Evolutionary conservation across 2,329 filamentous ascomycete species (phyloP).

Genomic region (Colletotrichum lini): DNA sequence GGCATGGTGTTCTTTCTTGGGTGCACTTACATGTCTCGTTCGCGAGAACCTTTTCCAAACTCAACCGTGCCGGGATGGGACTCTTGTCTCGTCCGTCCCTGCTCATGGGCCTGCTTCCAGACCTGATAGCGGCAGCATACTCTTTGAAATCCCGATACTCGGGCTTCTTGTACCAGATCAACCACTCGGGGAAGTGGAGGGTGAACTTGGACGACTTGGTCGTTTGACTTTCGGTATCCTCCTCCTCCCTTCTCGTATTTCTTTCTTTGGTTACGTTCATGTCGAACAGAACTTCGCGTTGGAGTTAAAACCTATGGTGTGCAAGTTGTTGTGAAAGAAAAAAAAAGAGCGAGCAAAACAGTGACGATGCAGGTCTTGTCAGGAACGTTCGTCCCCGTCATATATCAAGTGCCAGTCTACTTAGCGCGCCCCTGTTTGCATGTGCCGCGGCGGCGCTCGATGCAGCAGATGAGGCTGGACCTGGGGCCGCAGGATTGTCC

Average conservation of each 20-base stretch:
- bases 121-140: conserved; percentile 56
- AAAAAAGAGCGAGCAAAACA: not conserved
- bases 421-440: conserved; percentile 13
- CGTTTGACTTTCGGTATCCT: not conserved
- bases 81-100: conserved; percentile 54
- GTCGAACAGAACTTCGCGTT: not conserved
- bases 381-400: conserved; percentile 3
- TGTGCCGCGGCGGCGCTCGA: not conserved
- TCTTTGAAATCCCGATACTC: conserved; percentile 64
- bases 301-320: not conserved
- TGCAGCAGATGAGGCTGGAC: conserved; percentile 12
- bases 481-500: not conserved
- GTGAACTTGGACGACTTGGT: conserved; percentile 30
- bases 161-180: conserved; percentile 65
- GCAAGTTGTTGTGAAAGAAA: no score
- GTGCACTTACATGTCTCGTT: conserved; percentile 60
- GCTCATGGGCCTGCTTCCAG: conserved; percentile 54
- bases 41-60: conserved; percentile 61
- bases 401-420: conserved; percentile 11
- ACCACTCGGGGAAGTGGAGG: conserved; percentile 51
- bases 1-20: not conserved
- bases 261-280: conserved; percentile 2
- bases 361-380: not conserved
- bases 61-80: conserved; percentile 56
- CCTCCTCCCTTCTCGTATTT: conserved; percentile 4